phyloP scores from a whole-genome alignment of 1,284 basidiomycete genomes.

The Sanghuangporus weigelae region DNA sequence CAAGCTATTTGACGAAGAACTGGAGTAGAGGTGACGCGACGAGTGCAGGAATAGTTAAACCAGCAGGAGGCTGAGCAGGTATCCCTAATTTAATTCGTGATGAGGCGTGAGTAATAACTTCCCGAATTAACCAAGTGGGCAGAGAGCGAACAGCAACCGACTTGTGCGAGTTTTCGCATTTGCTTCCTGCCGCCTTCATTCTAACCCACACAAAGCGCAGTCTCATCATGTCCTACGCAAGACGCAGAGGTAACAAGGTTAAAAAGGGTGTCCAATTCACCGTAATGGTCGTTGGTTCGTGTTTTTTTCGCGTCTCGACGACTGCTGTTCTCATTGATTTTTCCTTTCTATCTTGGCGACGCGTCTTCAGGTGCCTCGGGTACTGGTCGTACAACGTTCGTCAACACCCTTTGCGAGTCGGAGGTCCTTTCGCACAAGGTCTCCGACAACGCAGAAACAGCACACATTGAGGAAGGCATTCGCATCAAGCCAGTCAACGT shows the following conservation, averaged over 20 bases:
- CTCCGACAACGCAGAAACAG: constrained; percentile 81
- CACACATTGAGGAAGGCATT: constrained; percentile 92
- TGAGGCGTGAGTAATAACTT: neutral
- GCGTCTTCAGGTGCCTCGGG: constrained; percentile 78
- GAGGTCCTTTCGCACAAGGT: constrained; percentile 85
- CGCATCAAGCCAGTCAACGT: constrained; percentile 95
- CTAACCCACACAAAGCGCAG: constrained; percentile 15
- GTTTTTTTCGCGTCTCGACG: constrained; percentile 11
- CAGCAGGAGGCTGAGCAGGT: no score
- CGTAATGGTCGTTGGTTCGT: constrained; percentile 88
- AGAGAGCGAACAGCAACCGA: neutral
- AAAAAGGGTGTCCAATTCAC: constrained; percentile 98
- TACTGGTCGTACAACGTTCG: constrained; percentile 94
- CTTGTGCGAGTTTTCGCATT: neutral
- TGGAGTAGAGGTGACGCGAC: neutral
- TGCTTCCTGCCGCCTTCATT: constrained; percentile 17
- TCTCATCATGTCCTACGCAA: constrained; percentile 72
- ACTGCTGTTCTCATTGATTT: constrained; percentile 18
- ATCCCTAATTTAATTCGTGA: no score
- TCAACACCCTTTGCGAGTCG: constrained; percentile 96
- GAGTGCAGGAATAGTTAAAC: no score
- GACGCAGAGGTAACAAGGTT: constrained; percentile 89
- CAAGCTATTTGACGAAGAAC: neutral
- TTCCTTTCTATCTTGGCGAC: constrained; percentile 9
- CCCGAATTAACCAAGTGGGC: neutral